Evolutionary conservation across 2,329 filamentous ascomycete species (phyloP).

Genomic region (Orbilia ellipsospora): DNA sequence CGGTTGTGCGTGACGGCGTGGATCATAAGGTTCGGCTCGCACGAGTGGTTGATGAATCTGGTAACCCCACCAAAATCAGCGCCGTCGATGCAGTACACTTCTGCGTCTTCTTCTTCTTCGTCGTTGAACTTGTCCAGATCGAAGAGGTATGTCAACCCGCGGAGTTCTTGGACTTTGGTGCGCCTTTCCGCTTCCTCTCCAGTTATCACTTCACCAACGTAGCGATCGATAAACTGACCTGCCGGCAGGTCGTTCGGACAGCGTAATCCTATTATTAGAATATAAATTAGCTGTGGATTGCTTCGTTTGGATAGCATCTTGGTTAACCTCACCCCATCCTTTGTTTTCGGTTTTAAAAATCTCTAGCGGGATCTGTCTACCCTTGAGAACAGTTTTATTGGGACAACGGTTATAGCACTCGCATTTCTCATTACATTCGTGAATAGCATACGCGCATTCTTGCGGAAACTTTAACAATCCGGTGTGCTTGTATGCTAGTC

Average conservation of each 20-base stretch:
- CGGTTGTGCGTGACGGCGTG: constrained; percentile 83
- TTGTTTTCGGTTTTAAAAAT: constrained; percentile 80
- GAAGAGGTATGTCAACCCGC: constrained; percentile 84
- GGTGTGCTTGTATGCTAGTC: constrained; percentile 57
- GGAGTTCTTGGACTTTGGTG: constrained; percentile 69
- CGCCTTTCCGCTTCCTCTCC: constrained; percentile 73
- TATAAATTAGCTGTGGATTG: not conserved
- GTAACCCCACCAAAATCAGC: constrained; percentile 82
- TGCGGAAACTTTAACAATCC: constrained; percentile 53
- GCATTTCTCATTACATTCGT: constrained; percentile 82
- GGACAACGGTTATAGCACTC: constrained; percentile 73
- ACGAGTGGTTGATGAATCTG: constrained; percentile 85
- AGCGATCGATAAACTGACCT: constrained; percentile 83
- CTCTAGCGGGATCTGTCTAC: constrained; percentile 75
- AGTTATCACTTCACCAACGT: constrained; percentile 78
- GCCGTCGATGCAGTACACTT: constrained; percentile 69
- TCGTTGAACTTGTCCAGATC: constrained; percentile 82
- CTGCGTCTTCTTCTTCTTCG: constrained; percentile 52
- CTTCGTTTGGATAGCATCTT: not conserved
- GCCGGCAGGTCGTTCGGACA: constrained; percentile 72
- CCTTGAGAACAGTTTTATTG: constrained; percentile 80
- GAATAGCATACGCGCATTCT: constrained; percentile 68
- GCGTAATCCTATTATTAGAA: constrained; percentile 68
- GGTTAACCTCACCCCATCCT: constrained; percentile 74
- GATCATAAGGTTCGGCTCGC: constrained; percentile 80